Conservation (phyloP, 164 flowering plant genomes). For the Piper longum region DNA sequence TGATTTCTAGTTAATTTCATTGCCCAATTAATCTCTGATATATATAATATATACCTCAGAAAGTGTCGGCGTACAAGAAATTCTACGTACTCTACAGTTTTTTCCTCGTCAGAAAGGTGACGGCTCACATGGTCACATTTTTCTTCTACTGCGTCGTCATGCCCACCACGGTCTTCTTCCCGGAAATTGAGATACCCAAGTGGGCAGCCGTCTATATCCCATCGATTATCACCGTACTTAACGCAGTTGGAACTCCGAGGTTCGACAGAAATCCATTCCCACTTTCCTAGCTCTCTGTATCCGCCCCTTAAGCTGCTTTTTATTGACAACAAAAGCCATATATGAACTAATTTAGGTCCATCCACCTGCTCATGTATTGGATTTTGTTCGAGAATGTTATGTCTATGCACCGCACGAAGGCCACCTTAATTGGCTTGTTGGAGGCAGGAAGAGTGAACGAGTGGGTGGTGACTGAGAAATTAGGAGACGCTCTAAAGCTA, state of each 20-base stretch:
- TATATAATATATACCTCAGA: slow-evolving; percentile 29
- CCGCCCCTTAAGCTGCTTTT: no score
- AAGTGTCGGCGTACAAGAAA: slow-evolving; percentile 79
- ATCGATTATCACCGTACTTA: slow-evolving; percentile 70
- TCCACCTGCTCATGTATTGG: slow-evolving; percentile 87
- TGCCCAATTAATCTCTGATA: no score
- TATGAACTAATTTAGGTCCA: slow-evolving; percentile 37
- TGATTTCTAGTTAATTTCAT: no score
- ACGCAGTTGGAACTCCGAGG: slow-evolving; percentile 98
- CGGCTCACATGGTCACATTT: slow-evolving; percentile 86
- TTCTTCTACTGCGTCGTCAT: slow-evolving; percentile 77
- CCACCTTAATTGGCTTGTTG: slow-evolving; percentile 75
- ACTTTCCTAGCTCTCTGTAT: background rate
- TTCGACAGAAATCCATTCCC: slow-evolving; percentile 6
- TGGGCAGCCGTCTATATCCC: slow-evolving; percentile 97
- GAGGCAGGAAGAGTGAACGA: slow-evolving; percentile 45
- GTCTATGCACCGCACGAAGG: slow-evolving; percentile 85
- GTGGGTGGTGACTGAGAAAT: slow-evolving; percentile 63
- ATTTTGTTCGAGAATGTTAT: slow-evolving; percentile 32
- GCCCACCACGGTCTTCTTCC: slow-evolving; percentile 68
- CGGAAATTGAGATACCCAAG: slow-evolving; percentile 80
- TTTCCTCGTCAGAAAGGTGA: slow-evolving; percentile 85
- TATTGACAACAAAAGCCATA: no score
- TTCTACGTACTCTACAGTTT: slow-evolving; percentile 91
- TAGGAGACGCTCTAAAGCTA: slow-evolving; percentile 61